Evolutionary conservation across 805 yeast genomes (phyloP), one percentile per base, ranked within the genome.

Genomic region (Nakazawaea populi): DNA sequence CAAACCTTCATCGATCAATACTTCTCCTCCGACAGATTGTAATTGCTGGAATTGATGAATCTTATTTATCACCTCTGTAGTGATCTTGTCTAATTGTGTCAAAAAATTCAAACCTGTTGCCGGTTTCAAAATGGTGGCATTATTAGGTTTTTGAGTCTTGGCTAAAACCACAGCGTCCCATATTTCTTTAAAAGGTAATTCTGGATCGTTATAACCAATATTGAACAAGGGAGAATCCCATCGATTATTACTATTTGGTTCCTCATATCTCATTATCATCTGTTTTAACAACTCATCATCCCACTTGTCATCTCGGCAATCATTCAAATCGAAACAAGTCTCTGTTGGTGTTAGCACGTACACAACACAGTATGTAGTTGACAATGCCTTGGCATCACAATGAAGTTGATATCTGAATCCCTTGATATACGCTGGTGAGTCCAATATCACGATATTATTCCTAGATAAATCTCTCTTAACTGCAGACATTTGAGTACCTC

Each of bases 181-280:
- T 1, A 94, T 76, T 14, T 81, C 87, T 1, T 84, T 85, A 24
- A 85, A 65, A 0, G 90, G 87, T 29, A 84, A 60, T 3, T 66
- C 68, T 12, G 70, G 71, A 34, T 84, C 83, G 46, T 77, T 81
- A 59, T 72, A 76, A 3, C 82, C 77, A 1, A 91, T 67, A 0
- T 89, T 81, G 61, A 90, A 83, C 54, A 92, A 69, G 5, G 99
- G 99, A 4, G 96, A 82, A 62, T 94, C 99, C 99, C 99, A 94
- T 53, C 97, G 71, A 30, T 85, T 80, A 60, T 80, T 79, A 34
- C 83, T 82, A 62, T 89, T 86, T 0, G 99, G 99, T 64, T 94
- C 99, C 67, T 94, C 99, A 62, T 84, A 94, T 53, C 99, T 68
- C 81, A 90, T 87, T 4, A 81, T 76, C 52, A 92, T 70, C 48